Conservation (phyloP, 179 eudicot species). For the Drosera spatulata region DNA sequence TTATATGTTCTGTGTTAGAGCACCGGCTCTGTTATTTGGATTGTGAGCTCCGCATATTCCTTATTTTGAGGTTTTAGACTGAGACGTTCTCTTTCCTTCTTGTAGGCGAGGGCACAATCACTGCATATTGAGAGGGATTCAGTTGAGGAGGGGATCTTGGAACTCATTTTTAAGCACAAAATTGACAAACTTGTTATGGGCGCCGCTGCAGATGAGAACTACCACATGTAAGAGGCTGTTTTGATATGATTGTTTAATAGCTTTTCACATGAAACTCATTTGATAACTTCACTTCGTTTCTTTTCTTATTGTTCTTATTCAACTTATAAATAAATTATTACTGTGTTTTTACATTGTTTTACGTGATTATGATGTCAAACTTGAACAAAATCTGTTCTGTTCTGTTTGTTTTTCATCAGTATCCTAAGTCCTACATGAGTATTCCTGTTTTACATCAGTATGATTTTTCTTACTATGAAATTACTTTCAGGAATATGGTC, state of each 20-base stretch:
- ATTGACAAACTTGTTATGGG: constrained; percentile 82
- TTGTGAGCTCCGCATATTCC: too few species aligned
- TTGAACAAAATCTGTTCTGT: too few species aligned
- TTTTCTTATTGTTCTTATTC: too few species aligned
- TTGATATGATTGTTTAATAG: not conserved
- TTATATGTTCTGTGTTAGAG: too few species aligned
- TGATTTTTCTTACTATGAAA: constrained; percentile 11
- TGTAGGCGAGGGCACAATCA: constrained; percentile 53
- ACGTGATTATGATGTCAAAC: too few species aligned
- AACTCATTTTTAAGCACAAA: constrained; percentile 41
- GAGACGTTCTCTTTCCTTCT: not conserved
- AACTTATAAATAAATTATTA: too few species aligned
- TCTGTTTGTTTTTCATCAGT: too few species aligned
- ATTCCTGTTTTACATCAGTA: constrained; percentile 22
- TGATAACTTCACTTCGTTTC: too few species aligned
- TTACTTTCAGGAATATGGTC: too few species aligned
- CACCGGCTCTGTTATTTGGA: too few species aligned
- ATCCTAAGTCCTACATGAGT: not conserved
- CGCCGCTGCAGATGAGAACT: constrained; percentile 57
- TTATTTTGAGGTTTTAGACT: too few species aligned
- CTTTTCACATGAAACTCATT: not conserved
- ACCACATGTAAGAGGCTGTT: constrained; percentile 29
- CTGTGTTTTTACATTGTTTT: too few species aligned
- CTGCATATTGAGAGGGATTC: constrained; percentile 49
- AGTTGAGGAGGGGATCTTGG: constrained; percentile 65